Percentiles rank a stretch among this genome's conserved stretches.
Conservation (phyloP, 2,329 filamentous ascomycete species). For the Phaeosphaeriaceae sp. region DNA sequence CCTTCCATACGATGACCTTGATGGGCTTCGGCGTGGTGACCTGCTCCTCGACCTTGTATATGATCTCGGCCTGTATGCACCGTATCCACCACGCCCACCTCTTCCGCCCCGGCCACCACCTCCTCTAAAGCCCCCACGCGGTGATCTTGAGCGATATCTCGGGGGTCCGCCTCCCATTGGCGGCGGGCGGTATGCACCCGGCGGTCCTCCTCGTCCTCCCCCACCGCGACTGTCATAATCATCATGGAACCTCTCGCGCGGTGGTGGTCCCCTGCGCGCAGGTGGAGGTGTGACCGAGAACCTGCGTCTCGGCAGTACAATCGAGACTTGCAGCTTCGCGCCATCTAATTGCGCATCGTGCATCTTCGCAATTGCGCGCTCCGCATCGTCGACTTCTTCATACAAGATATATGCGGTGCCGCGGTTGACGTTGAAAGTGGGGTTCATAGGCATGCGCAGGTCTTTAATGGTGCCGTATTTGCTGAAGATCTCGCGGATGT, state of each 20-base stretch:
- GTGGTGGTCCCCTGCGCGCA: constrained; percentile 63
- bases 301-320: constrained; percentile 83
- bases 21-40: constrained; percentile 51
- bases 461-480: constrained; percentile 86
- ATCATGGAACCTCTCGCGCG: constrained; percentile 35
- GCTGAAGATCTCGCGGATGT: constrained; percentile 91
- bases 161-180: constrained; percentile 41
- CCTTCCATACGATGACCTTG: constrained; percentile 51
- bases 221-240: constrained; percentile 23
- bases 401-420: constrained; percentile 94
- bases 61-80: constrained; percentile 36
- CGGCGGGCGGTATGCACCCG: constrained; percentile 45
- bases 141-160: constrained; percentile 50
- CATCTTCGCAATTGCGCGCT: constrained; percentile 93
- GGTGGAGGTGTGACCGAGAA: constrained; percentile 82
- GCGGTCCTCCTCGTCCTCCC: constrained; percentile 40
- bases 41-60: constrained; percentile 51
- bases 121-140: constrained; percentile 39
- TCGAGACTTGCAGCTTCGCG: constrained; percentile 82
- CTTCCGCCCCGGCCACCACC: constrained; percentile 43
- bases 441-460: constrained; percentile 88
- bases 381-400: constrained; percentile 77
- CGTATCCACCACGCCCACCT: constrained; percentile 36
- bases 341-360: constrained; percentile 96
- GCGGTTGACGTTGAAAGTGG: constrained; percentile 84